A percentile compares a stretch with the other conserved stretches of the same genome.
These are phyloP conservation scores for Termitomyces sp. DNA, from an alignment of 768 basidiomycete species.

Conservation along the genomic window DNA sequence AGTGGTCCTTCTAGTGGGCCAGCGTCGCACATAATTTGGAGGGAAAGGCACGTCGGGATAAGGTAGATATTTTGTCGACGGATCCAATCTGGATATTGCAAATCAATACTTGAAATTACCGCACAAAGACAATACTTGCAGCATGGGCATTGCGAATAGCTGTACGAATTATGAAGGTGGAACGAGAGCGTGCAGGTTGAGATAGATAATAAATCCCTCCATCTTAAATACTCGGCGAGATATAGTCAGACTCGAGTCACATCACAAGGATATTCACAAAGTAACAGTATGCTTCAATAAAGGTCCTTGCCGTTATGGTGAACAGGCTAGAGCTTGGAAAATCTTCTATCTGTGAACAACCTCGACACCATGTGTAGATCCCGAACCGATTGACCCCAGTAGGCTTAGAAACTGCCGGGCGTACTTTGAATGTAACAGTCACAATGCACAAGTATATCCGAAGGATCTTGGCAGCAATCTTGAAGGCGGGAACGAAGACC, in stretches of 20 bases:
- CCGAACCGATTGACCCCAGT: too few relatives aligned
- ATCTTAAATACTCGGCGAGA: too few relatives aligned
- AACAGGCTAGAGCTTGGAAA: too few relatives aligned
- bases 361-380: too few relatives aligned
- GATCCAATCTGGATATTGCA: slow-evolving; percentile 41
- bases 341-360: too few relatives aligned
- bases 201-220: too few relatives aligned
- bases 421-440: background rate
- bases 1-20: slow-evolving; percentile 62
- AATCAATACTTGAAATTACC: background rate
- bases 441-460: background rate
- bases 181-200: too few relatives aligned
- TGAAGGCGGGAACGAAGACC: background rate
- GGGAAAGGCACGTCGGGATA: slow-evolving; percentile 60
- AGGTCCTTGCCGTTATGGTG: too few relatives aligned
- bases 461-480: background rate
- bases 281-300: too few relatives aligned
- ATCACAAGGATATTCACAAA: too few relatives aligned
- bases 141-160: slow-evolving; percentile 35
- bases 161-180: too few relatives aligned
- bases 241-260: too few relatives aligned
- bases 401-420: background rate
- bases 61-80: slow-evolving; percentile 65
- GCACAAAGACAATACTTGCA: slow-evolving; percentile 25
- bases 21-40: slow-evolving; percentile 46